A percentile compares a stretch with the other conserved stretches of the same genome.
These are phyloP conservation scores for Penicillium simplicissimum DNA, from an alignment of 495 filamentous ascomycete species.

Conservation along the genomic window DNA sequence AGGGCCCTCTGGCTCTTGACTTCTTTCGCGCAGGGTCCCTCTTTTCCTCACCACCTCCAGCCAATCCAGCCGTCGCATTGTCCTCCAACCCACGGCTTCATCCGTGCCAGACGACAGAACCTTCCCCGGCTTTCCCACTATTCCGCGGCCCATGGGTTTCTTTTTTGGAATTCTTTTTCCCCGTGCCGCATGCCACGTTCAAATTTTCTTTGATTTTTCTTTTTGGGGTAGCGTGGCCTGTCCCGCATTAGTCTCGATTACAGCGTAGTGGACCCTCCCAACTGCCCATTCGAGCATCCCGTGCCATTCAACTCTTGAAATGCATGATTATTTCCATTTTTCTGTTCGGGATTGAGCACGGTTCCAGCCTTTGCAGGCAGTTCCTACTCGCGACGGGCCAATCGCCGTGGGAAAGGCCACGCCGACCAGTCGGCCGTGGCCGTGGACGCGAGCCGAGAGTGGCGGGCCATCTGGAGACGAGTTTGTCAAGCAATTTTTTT, in stretches of 20 bases:
- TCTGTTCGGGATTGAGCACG: constrained; percentile 5
- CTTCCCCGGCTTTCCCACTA: constrained; percentile 19
- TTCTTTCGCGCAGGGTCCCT: not conserved
- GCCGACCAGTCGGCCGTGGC: constrained; percentile 12
- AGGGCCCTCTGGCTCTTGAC: constrained; percentile 16
- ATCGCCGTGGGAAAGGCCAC: not conserved
- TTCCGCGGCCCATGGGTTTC: not conserved
- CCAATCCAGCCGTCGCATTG: constrained; percentile 7
- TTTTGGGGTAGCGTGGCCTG: constrained; percentile 9
- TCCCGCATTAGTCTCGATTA: constrained; percentile 13
- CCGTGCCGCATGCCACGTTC: constrained; percentile 15
- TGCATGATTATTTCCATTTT: not conserved
- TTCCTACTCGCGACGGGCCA: not conserved
- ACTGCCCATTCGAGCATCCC: not conserved
- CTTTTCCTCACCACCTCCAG: not conserved
- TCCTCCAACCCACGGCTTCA: constrained; percentile 10
- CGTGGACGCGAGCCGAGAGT: constrained; percentile 14
- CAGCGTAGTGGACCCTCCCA: constrained; percentile 9
- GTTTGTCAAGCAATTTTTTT: constrained; percentile 6
- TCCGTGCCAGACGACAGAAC: constrained; percentile 5
- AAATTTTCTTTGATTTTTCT: not conserved
- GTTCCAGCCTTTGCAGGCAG: constrained; percentile 6
- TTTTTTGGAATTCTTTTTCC: constrained; percentile 8
- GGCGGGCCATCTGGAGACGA: constrained; percentile 7
- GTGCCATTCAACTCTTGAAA: not conserved